Conservation (phyloP, 2,329 filamentous ascomycete species). For the Anthostomella pinea region DNA sequence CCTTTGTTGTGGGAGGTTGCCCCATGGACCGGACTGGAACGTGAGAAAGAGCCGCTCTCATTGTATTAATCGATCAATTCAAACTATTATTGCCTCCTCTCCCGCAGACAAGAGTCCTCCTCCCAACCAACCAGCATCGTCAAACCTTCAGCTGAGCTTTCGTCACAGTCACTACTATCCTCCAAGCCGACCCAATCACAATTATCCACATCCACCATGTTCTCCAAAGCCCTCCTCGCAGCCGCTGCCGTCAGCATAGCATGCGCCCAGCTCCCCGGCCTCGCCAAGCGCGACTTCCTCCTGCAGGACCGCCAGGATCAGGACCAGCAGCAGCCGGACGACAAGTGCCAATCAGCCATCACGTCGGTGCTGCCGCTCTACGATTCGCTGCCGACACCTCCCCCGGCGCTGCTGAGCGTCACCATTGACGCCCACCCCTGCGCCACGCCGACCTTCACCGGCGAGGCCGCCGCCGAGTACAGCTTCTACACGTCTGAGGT, state of each 20-base stretch:
- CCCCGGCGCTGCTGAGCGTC: conserved; percentile 14
- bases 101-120: too few species aligned
- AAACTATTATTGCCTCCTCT: too few species aligned
- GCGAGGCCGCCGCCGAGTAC: conserved; percentile 17
- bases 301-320: conserved; percentile 13
- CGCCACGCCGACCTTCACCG: conserved; percentile 19
- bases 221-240: conserved; percentile 12
- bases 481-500: conserved; percentile 19
- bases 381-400: conserved; percentile 16
- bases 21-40: too few species aligned
- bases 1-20: too few species aligned
- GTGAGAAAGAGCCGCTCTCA: too few species aligned
- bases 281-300: conserved; percentile 19
- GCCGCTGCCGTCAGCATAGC: conserved; percentile 15
- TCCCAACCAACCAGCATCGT: too few species aligned
- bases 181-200: too few species aligned
- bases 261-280: conserved; percentile 16
- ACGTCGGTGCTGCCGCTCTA: conserved; percentile 15
- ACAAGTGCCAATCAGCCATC: conserved; percentile 18
- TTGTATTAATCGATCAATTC: too few species aligned
- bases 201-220: conserved; percentile 17
- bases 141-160: too few species aligned
- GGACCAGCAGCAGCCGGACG: too few species aligned
- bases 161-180: not conserved
- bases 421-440: conserved; percentile 19